Conservation (phyloP, 495 filamentous ascomycete species). For the Tuber microsphaerosporum region DNA sequence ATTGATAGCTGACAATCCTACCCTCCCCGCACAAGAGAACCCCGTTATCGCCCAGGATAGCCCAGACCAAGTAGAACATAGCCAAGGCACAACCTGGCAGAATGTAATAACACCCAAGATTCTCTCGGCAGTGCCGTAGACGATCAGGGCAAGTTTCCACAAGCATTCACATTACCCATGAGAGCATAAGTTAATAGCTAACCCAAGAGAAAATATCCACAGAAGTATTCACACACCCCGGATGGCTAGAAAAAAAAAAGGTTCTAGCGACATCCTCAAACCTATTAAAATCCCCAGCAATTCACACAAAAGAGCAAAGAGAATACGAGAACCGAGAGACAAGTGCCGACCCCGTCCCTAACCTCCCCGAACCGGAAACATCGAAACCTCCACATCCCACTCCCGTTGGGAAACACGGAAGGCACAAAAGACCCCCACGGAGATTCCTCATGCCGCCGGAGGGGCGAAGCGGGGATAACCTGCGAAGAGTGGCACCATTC, state of each 20-base stretch:
- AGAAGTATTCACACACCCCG: not conserved
- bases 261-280: not conserved
- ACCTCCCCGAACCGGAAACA: not conserved
- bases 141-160: not conserved
- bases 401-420: not conserved
- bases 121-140: not conserved
- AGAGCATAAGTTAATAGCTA: not conserved
- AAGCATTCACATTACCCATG: not conserved
- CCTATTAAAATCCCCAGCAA: not conserved
- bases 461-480: not conserved
- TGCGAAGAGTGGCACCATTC: slow-evolving; percentile 16
- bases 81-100: not conserved
- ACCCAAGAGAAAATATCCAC: not conserved
- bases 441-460: not conserved
- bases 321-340: not conserved
- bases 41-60: not conserved
- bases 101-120: not conserved
- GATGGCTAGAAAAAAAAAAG: not conserved
- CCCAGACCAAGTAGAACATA: not conserved
- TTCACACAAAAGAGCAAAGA: not conserved
- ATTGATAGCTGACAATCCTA: not conserved
- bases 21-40: not conserved
- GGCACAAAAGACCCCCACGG: not conserved
- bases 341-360: not conserved
- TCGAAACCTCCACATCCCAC: not conserved